phyloP scores from a whole-genome alignment of 148 eudicot species.

The Camellia japonica region DNA sequence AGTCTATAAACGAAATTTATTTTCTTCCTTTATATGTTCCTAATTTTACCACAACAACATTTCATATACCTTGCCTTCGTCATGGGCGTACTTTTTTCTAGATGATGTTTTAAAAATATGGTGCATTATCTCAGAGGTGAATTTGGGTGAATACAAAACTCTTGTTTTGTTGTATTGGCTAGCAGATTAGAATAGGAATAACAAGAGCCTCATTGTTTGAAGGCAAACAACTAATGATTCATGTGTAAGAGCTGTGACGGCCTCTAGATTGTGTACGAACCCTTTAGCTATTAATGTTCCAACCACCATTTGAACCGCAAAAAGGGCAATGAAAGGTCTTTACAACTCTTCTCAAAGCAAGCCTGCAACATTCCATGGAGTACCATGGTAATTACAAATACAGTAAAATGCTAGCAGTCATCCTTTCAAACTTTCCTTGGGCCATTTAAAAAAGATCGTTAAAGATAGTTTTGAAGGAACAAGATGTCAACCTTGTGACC shows the following conservation, averaged over 20 bases:
- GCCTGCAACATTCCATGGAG: background rate
- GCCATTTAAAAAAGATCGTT: background rate
- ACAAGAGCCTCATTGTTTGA: too few species aligned
- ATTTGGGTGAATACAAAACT: background rate
- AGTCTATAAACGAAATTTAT: too few species aligned
- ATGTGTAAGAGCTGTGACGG: background rate
- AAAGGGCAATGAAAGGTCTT: background rate
- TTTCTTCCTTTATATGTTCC: too few species aligned
- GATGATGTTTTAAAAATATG: too few species aligned
- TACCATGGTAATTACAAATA: background rate
- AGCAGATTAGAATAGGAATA: background rate
- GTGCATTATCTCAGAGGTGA: too few species aligned
- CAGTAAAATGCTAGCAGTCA: background rate
- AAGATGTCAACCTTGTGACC: background rate
- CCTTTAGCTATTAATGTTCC: background rate
- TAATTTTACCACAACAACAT: too few species aligned
- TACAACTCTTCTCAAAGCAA: background rate
- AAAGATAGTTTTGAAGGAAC: background rate
- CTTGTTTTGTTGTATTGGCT: background rate
- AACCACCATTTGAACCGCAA: too few species aligned
- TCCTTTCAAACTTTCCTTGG: background rate
- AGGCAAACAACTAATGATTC: background rate
- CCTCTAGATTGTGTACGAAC: background rate
- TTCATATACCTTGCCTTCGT: too few species aligned
- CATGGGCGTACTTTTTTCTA: too few species aligned